Percentiles rank a stretch among this genome's conserved stretches.
These are phyloP conservation scores for Daldinia childiae DNA, from an alignment of 495 filamentous ascomycete genomes.

Conservation along the genomic window DNA sequence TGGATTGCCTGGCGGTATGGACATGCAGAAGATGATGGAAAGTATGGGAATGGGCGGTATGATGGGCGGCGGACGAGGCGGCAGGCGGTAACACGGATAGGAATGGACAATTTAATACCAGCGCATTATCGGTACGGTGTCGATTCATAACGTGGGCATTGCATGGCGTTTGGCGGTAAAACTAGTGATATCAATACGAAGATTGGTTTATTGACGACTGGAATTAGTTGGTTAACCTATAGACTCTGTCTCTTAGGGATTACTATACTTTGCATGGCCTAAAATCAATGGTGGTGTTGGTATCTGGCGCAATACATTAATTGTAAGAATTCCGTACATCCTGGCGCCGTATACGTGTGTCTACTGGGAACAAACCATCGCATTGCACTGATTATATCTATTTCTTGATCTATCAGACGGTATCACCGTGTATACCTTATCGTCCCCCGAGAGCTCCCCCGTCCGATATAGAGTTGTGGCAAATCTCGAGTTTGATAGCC, in stretches of 20 bases:
- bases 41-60: slow-evolving; percentile 77
- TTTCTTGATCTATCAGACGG: too few species aligned
- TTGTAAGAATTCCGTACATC: too few species aligned
- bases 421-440: too few species aligned
- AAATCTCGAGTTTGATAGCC: too few species aligned
- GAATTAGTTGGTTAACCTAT: neutral
- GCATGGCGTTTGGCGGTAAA: slow-evolving; percentile 42
- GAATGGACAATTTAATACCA: slow-evolving; percentile 24
- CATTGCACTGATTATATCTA: too few species aligned
- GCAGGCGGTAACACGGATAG: slow-evolving; percentile 40
- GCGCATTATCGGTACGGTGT: slow-evolving; percentile 32
- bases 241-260: neutral
- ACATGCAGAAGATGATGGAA: slow-evolving; percentile 85
- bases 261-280: neutral
- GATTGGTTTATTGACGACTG: slow-evolving; percentile 12
- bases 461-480: too few species aligned
- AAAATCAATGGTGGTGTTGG: neutral
- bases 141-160: slow-evolving; percentile 34
- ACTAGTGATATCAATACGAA: slow-evolving; percentile 21
- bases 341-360: too few species aligned
- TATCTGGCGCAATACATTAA: too few species aligned
- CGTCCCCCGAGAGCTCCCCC: too few species aligned
- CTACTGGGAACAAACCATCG: too few species aligned
- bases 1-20: slow-evolving; percentile 74
- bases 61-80: slow-evolving; percentile 46